These are phyloP conservation scores for Hypsizygus marmoreus DNA, from an alignment of 768 basidiomycete genomes.

Conservation along the genomic window DNA sequence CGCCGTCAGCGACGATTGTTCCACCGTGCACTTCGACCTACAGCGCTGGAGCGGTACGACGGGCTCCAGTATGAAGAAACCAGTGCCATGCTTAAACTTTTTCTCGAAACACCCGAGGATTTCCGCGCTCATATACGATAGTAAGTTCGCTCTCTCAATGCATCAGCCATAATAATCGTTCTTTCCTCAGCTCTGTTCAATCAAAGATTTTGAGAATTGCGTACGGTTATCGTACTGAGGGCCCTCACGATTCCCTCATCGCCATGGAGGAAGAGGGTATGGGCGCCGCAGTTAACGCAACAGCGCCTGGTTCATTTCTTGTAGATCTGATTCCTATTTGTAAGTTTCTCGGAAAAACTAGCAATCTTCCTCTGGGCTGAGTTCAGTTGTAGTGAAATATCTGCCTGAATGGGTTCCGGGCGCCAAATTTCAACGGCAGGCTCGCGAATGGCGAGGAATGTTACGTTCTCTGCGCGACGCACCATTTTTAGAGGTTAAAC, in stretches of 20 bases:
- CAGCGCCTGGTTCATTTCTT: constrained; percentile 57
- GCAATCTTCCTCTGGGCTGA: too few relatives aligned
- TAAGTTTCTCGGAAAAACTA: constrained; percentile 22
- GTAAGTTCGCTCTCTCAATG: constrained; percentile 29
- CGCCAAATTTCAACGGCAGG: constrained; percentile 51
- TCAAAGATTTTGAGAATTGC: too few relatives aligned
- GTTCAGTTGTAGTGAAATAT: constrained; percentile 49
- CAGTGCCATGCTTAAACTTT: constrained; percentile 43
- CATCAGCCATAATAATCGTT: neutral
- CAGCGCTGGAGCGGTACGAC: constrained; percentile 41
- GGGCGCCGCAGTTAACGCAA: constrained; percentile 48
- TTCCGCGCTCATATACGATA: constrained; percentile 52
- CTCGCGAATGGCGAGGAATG: constrained; percentile 48
- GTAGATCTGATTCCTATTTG: constrained; percentile 50
- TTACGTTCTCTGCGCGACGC: constrained; percentile 51
- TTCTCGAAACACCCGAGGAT: constrained; percentile 43
- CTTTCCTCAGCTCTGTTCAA: constrained; percentile 18
- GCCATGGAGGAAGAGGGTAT: too few relatives aligned
- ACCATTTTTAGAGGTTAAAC: constrained; percentile 38
- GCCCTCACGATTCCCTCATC: too few relatives aligned
- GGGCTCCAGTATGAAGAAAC: constrained; percentile 48
- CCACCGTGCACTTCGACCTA: constrained; percentile 51
- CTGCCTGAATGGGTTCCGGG: constrained; percentile 54
- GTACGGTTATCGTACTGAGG: too few relatives aligned
- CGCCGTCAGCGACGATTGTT: constrained; percentile 54